A percentile compares a stretch with the other conserved stretches of the same genome.
Conservation (phyloP, 768 basidiomycete genomes). For the Pisolithus orientalis region DNA sequence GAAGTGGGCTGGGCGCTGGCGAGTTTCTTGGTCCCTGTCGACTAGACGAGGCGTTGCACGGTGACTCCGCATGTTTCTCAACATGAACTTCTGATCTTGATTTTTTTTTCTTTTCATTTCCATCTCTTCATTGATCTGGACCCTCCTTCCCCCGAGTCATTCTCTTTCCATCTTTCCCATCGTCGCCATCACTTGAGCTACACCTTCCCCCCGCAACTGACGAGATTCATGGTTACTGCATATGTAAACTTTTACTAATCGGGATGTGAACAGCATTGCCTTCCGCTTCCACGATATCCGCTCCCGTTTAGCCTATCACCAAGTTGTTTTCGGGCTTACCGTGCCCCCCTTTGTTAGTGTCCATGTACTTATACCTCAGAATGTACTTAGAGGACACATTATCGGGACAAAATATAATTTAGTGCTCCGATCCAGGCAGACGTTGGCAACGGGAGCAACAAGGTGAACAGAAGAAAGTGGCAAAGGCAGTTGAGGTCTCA, state of each 20-base stretch:
- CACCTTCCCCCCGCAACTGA: background rate
- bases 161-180: background rate
- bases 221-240: background rate
- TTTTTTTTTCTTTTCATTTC: background rate
- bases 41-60: slow-evolving; percentile 16
- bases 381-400: background rate
- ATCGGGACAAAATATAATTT: background rate
- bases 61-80: background rate
- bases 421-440: too few relatives aligned
- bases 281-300: background rate
- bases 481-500: too few relatives aligned
- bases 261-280: background rate
- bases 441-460: too few relatives aligned
- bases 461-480: too few relatives aligned
- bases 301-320: background rate
- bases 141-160: background rate
- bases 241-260: background rate
- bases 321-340: background rate
- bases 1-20: slow-evolving; percentile 77
- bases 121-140: background rate
- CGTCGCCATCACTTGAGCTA: background rate
- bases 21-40: slow-evolving; percentile 68
- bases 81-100: background rate
- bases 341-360: background rate
- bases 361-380: background rate